phyloP scores from a whole-genome alignment of 2,329 filamentous ascomycete genomes.

The Fusarium sp. region DNA sequence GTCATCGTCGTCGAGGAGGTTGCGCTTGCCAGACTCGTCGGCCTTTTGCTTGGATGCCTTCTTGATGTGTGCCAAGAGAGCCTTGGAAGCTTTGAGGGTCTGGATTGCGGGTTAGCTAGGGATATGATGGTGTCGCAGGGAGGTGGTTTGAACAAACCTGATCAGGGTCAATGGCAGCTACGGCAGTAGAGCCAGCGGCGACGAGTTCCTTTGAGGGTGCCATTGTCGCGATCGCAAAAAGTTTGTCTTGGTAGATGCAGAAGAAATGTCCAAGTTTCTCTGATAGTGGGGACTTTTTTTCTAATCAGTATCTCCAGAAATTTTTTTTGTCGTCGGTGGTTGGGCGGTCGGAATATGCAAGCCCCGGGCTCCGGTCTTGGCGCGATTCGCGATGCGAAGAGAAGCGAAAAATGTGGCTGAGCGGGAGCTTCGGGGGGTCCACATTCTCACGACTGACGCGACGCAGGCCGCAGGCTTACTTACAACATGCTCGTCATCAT shows the following conservation, averaged over 20 bases:
- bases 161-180: constrained; percentile 55
- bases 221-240: constrained; percentile 50
- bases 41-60: constrained; percentile 63
- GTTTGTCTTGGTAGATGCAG: not conserved
- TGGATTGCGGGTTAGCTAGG: constrained; percentile 45
- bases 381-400: not conserved
- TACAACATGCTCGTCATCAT: constrained; percentile 16
- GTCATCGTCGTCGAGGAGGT: constrained; percentile 64
- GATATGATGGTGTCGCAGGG: not conserved
- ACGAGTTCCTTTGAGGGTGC: constrained; percentile 57
- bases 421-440: constrained; percentile 32
- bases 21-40: constrained; percentile 64
- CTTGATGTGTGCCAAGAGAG: constrained; percentile 72
- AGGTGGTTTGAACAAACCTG: constrained; percentile 49
- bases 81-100: constrained; percentile 73
- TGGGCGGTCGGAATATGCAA: constrained; percentile 53
- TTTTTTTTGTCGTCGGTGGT: constrained; percentile 45
- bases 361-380: constrained; percentile 47
- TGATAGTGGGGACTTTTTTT: constrained; percentile 44
- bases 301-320: constrained; percentile 41
- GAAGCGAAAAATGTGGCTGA: constrained; percentile 16
- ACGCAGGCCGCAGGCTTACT: constrained; percentile 15
- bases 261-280: constrained; percentile 19
- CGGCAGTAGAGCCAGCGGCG: constrained; percentile 47
- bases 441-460: constrained; percentile 21